Evolutionary conservation across 352 stramenopile species (phyloP).

Genomic region (Pythium diclinum): DNA sequence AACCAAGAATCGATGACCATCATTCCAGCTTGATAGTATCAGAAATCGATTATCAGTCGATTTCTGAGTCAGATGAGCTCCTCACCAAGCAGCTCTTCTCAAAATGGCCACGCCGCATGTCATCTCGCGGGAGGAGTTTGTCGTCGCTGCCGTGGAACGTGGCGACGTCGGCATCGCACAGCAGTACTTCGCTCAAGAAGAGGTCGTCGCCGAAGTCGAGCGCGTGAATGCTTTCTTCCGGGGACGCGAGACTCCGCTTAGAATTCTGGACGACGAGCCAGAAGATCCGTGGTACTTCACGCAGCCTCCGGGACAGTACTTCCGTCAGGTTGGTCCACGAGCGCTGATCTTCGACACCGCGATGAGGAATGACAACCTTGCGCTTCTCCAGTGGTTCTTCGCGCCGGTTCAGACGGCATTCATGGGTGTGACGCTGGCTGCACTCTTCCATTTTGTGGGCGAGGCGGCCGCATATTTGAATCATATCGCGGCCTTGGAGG

Average conservation of each 20-base stretch:
- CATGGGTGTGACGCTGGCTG: constrained; percentile 10
- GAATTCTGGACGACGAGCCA: constrained; percentile 10
- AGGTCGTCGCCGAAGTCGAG: constrained; percentile 5
- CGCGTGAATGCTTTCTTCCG: constrained; percentile 16
- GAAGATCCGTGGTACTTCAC: constrained; percentile 19
- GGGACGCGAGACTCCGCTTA: constrained; percentile 2
- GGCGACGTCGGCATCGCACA: constrained; percentile 9
- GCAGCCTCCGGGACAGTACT: neutral
- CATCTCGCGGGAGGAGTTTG: constrained; percentile 7
- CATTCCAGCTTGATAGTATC: too few species aligned
- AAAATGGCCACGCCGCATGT: neutral
- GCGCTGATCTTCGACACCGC: neutral
- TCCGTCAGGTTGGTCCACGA: neutral
- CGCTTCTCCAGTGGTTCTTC: neutral
- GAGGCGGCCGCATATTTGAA: constrained; percentile 16
- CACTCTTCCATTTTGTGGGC: constrained; percentile 11
- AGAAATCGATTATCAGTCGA: too few species aligned
- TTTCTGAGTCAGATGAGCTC: too few species aligned
- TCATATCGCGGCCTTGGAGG: constrained; percentile 8
- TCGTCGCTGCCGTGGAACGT: neutral
- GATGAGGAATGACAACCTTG: neutral
- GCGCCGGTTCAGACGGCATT: neutral
- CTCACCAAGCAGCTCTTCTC: too few species aligned
- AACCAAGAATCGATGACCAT: too few species aligned
- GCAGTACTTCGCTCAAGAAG: constrained; percentile 15